Conservation (phyloP, 1,284 basidiomycete species). For the Sphagnurus paluster region DNA sequence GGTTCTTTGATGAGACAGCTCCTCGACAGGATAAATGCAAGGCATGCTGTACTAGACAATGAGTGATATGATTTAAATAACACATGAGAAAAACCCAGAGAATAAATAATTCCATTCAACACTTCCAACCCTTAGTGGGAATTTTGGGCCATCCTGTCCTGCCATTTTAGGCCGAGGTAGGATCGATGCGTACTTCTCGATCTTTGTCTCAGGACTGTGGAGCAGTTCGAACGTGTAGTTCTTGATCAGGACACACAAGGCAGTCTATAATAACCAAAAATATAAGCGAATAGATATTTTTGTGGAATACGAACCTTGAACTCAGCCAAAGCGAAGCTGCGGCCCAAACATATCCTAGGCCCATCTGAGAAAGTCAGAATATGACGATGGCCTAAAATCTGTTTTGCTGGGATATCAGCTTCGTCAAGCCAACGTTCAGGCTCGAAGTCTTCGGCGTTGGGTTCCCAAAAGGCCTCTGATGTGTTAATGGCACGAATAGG, state of each 20-base stretch:
- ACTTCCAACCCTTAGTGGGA: conserved; percentile 18
- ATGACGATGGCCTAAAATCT: conserved; percentile 41
- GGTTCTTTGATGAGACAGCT: too few species aligned
- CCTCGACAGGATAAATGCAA: too few species aligned
- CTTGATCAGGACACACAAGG: conserved; percentile 26
- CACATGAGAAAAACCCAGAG: not conserved
- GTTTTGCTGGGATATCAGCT: conserved; percentile 27
- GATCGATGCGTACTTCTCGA: conserved; percentile 16
- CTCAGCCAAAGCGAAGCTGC: conserved; percentile 41
- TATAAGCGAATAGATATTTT: not conserved
- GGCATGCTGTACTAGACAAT: too few species aligned
- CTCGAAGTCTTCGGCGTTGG: conserved; percentile 30
- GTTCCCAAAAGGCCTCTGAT: conserved; percentile 46
- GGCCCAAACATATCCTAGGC: conserved; percentile 46
- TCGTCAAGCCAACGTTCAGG: conserved; percentile 37
- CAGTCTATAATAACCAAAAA: conserved; percentile 16
- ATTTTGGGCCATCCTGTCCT: conserved; percentile 13
- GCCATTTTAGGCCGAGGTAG: conserved; percentile 20
- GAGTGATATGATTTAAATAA: not conserved
- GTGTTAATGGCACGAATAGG: conserved; percentile 46
- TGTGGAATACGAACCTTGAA: conserved; percentile 36
- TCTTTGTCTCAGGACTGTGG: conserved; percentile 17
- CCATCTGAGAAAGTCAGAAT: conserved; percentile 52
- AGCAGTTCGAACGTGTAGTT: conserved; percentile 25
- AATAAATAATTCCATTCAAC: conserved; percentile 6